A percentile compares a stretch with the other conserved stretches of the same genome.
phyloP scores from a whole-genome alignment of 768 basidiomycete species.

The Dendrothele bispora region DNA sequence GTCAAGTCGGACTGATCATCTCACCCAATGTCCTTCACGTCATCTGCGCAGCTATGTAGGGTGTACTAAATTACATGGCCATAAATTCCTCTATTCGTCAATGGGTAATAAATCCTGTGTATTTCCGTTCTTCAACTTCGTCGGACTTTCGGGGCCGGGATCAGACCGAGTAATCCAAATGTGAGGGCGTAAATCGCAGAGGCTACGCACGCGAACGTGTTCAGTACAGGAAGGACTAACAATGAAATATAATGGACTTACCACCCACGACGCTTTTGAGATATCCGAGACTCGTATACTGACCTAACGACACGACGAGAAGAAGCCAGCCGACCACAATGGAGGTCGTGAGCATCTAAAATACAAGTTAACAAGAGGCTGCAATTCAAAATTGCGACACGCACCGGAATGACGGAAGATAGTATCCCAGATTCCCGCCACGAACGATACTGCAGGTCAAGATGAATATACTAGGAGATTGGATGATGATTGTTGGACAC shows the following conservation, averaged over 20 bases:
- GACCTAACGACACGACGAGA: slow-evolving; percentile 61
- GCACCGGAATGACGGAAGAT: slow-evolving; percentile 65
- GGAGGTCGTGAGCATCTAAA: slow-evolving; percentile 57
- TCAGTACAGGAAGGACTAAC: not conserved
- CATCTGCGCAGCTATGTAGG: too few relatives aligned
- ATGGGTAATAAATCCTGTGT: too few relatives aligned
- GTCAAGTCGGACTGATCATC: too few relatives aligned
- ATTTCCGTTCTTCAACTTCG: not conserved
- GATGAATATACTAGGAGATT: not conserved
- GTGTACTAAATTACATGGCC: too few relatives aligned
- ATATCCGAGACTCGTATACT: slow-evolving; percentile 66
- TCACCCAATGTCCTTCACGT: too few relatives aligned
- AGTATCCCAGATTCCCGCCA: slow-evolving; percentile 74
- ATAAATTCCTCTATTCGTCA: too few relatives aligned
- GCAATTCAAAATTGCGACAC: slow-evolving; percentile 12
- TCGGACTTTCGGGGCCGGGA: slow-evolving; percentile 61
- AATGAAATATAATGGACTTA: slow-evolving; percentile 26
- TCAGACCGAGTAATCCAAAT: slow-evolving; percentile 74
- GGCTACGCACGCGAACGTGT: slow-evolving; percentile 37
- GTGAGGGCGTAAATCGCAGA: slow-evolving; percentile 67
- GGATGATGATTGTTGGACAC: slow-evolving; percentile 21
- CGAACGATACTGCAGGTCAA: slow-evolving; percentile 56
- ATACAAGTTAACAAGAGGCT: not conserved
- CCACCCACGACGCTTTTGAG: slow-evolving; percentile 63
- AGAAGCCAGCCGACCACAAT: slow-evolving; percentile 72